phyloP scores from a whole-genome alignment of 2,329 filamentous ascomycete genomes.

The Cytospora mali region DNA sequence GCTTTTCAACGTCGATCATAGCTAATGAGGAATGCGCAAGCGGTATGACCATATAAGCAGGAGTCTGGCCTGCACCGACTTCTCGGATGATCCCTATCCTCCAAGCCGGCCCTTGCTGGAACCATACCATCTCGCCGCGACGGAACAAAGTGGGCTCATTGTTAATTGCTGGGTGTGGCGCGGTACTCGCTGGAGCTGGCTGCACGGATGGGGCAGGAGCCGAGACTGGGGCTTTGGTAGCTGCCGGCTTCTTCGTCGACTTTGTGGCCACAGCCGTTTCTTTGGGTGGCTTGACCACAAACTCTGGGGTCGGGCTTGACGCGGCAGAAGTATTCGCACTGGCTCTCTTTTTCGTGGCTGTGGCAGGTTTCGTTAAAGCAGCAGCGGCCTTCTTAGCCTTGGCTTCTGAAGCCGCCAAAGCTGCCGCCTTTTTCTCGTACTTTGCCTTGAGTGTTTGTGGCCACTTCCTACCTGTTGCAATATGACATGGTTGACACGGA shows the following conservation, averaged over 20 bases:
- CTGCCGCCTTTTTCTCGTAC: constrained; percentile 22
- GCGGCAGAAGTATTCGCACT: constrained; percentile 2
- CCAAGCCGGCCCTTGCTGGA: constrained; percentile 38
- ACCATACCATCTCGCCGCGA: constrained; percentile 42
- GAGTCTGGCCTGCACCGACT: constrained; percentile 24
- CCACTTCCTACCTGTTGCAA: constrained; percentile 22
- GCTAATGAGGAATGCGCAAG: constrained; percentile 35
- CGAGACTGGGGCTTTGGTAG: constrained; percentile 3
- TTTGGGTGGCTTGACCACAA: constrained; percentile 16
- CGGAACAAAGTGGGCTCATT: constrained; percentile 34
- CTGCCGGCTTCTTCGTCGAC: constrained; percentile 13
- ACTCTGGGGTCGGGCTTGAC: constrained; percentile 7
- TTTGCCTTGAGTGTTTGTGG: constrained; percentile 23
- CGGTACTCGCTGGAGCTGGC: constrained; percentile 1
- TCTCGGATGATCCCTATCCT: constrained; percentile 39
- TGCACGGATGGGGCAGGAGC: constrained; percentile 3
- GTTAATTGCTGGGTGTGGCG: constrained; percentile 13
- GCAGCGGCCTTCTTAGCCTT: constrained; percentile 18
- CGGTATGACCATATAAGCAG: constrained; percentile 36
- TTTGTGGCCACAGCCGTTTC: constrained; percentile 11
- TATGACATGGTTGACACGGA: constrained; percentile 44
- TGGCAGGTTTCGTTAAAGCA: constrained; percentile 4
- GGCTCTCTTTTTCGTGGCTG: constrained; percentile 11
- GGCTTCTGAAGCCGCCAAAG: constrained; percentile 16
- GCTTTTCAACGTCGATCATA: constrained; percentile 31